Evolutionary conservation across 805 yeast genomes (phyloP), one percentile per base, ranked within the genome.

Genomic region (Candida coleopterorum): DNA sequence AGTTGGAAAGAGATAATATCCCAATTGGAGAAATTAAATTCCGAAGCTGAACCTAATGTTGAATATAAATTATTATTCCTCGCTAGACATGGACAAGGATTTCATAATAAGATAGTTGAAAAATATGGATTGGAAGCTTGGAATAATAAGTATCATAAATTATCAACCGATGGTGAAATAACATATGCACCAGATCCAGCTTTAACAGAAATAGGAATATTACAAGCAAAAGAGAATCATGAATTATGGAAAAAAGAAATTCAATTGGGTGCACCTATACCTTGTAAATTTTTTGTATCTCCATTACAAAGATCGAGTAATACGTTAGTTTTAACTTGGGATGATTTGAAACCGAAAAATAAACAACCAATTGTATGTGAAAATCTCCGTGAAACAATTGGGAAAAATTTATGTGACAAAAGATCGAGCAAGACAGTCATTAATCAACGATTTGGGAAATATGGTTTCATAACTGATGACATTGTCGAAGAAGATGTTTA

Each of bases 1-100:
- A 36, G 52, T 5, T 75, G 81, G 81, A 41, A 43, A 1, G 58
- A 56, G 4, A 56, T 72, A 15, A 46, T 49, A 21, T 26, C 25
- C 1, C 56, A 61, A 22, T 36, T 75, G 21, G 44, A 50, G 1
- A 39, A 49, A 9, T 53, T 75, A 43, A 74, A 73, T 42, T 35
- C 38, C 2, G 29, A 47, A 5, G 64, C 70, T 14, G 40, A 45
- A 0, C 46, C 45, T 1, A 64, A 70, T 41, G 78, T 60, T 24
- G 34, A 41, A 18, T 75, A 64, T 53, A 78, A 77, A 46, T 47
- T 78, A 32, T 40, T 78, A 3, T 68, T 75, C 32, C 62, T 75
- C 37, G 80, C 81, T 9, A 66, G 87, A 50, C 87, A 81, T 47
- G 87, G 86, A 5, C 84, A 80, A 53, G 87, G 86, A 0, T 73